These are phyloP conservation scores for Leccinum pachyderme DNA, from an alignment of 1,284 basidiomycete genomes.

Conservation along the genomic window DNA sequence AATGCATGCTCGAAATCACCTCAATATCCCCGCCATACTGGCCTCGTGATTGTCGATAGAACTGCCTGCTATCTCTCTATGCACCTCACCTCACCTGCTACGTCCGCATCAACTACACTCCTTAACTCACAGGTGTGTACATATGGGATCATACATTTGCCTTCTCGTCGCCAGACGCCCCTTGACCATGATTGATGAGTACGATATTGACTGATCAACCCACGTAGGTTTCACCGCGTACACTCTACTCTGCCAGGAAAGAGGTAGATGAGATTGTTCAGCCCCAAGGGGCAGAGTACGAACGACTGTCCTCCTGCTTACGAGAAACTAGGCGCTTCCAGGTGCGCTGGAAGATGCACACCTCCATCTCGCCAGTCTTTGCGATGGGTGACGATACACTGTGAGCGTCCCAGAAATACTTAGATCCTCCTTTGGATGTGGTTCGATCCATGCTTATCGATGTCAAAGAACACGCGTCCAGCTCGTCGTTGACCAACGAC, in stretches of 20 bases:
- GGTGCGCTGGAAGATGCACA: not conserved
- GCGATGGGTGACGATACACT: not conserved
- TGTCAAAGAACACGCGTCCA: not conserved
- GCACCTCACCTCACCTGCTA: not conserved
- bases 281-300: slow-evolving; percentile 9
- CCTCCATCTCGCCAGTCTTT: slow-evolving; percentile 13
- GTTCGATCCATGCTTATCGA: not conserved
- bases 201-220: not conserved
- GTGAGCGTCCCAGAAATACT: slow-evolving; percentile 4
- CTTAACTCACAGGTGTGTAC: slow-evolving; percentile 8
- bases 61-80: not conserved
- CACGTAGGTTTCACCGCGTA: slow-evolving; percentile 11
- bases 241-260: slow-evolving; percentile 13
- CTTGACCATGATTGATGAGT: not conserved
- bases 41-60: not conserved
- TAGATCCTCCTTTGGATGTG: not conserved
- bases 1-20: not conserved
- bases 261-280: slow-evolving; percentile 9
- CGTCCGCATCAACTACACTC: not conserved
- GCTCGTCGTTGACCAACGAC: slow-evolving; percentile 4
- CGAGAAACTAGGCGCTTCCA: too few relatives aligned
- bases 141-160: not conserved
- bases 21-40: too few relatives aligned
- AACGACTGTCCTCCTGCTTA: too few relatives aligned
- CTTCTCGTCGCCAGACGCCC: not conserved